A percentile compares a stretch with the other conserved stretches of the same genome.
Conservation (phyloP, 441 rosid genomes). For the Euphorbia neoarborescens region DNA sequence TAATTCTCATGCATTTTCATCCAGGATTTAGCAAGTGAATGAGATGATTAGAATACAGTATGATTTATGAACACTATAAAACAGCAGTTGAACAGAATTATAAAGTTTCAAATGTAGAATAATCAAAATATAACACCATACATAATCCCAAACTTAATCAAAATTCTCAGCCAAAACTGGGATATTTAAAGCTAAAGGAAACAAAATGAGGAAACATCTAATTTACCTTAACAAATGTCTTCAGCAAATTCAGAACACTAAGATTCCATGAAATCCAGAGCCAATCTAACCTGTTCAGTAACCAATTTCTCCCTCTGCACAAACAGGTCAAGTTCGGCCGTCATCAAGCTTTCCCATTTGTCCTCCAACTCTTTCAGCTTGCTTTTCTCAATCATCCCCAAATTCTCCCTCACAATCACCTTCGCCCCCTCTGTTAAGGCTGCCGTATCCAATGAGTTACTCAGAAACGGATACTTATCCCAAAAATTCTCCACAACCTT, state of each 20-base stretch:
- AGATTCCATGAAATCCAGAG: conserved; percentile 16
- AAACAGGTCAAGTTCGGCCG: conserved; percentile 23
- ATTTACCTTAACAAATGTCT: not conserved
- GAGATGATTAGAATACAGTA: not conserved
- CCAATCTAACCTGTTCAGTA: conserved; percentile 21
- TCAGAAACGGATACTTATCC: conserved; percentile 21
- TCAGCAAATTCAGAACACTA: not conserved
- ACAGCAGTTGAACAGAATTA: not conserved
- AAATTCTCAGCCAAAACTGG: conserved; percentile 5
- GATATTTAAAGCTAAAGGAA: not conserved
- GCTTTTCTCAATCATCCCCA: conserved; percentile 12
- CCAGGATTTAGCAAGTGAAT: not conserved
- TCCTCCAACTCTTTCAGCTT: conserved; percentile 22
- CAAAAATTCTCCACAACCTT: conserved; percentile 1
- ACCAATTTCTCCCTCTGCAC: conserved; percentile 27
- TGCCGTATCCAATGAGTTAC: conserved; percentile 9
- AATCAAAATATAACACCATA: not conserved
- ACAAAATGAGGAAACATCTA: not conserved
- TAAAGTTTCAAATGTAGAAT: not conserved
- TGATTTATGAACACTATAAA: not conserved
- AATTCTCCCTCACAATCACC: conserved; percentile 8
- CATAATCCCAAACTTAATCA: not conserved
- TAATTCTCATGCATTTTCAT: not conserved
- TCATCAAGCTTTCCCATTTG: conserved; percentile 19
- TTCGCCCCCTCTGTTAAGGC: not conserved